Conservation (phyloP, 2,329 filamentous ascomycete genomes). For the Coniochaeta ligniaria region DNA sequence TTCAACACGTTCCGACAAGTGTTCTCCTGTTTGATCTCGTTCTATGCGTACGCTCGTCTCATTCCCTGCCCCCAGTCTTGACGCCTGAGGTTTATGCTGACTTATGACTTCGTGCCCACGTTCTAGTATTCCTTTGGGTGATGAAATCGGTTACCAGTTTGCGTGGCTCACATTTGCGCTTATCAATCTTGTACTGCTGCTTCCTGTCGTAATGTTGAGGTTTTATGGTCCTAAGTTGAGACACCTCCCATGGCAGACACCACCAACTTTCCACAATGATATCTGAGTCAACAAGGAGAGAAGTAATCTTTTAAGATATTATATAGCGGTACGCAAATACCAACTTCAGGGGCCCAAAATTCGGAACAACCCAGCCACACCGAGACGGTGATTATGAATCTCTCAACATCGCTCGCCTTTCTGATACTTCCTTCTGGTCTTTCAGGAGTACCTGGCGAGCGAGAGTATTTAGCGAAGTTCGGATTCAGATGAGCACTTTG, state of each 20-base stretch:
- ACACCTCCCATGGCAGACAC: slow-evolving; percentile 11
- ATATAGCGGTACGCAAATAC: not conserved
- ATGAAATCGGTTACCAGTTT: slow-evolving; percentile 18
- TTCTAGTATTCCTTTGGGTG: slow-evolving; percentile 16
- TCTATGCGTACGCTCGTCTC: slow-evolving; percentile 17
- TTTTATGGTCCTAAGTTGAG: slow-evolving; percentile 15
- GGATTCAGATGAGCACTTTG: too few relatives aligned
- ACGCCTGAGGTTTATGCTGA: not conserved
- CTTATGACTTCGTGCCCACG: not conserved
- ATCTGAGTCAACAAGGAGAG: not conserved
- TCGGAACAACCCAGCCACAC: not conserved
- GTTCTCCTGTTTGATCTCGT: slow-evolving; percentile 23
- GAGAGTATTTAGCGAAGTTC: too few relatives aligned
- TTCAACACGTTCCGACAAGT: slow-evolving; percentile 24
- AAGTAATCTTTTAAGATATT: not conserved
- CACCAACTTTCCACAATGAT: slow-evolving; percentile 12
- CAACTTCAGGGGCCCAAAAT: not conserved
- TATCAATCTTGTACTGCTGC: slow-evolving; percentile 16
- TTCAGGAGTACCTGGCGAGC: slow-evolving; percentile 9
- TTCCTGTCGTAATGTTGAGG: slow-evolving; percentile 15
- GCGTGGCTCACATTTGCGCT: slow-evolving; percentile 21
- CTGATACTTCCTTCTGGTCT: slow-evolving; percentile 21
- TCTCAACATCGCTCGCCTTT: too few relatives aligned
- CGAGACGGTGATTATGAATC: not conserved
- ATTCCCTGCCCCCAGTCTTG: not conserved